These are phyloP conservation scores for Colletotrichum orbiculare DNA, from an alignment of 2,329 filamentous ascomycete species.

Conservation along the genomic window DNA sequence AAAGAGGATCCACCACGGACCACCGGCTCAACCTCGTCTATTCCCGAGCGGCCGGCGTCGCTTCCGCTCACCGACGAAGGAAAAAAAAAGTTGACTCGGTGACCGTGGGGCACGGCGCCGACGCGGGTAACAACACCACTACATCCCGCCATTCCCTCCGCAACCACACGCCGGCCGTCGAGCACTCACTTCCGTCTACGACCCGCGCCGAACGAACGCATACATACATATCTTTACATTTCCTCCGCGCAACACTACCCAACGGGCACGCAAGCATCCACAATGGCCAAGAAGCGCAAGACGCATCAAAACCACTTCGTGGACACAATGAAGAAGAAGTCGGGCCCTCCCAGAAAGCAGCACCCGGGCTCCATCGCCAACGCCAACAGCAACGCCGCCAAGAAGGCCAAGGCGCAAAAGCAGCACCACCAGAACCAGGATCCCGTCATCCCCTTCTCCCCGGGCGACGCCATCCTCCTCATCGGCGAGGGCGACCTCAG, in stretches of 20 bases:
- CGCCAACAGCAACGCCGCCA: slow-evolving; percentile 32
- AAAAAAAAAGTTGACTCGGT: slow-evolving; percentile 29
- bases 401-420: slow-evolving; percentile 36
- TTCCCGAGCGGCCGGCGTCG: slow-evolving; percentile 35
- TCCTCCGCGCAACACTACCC: neutral
- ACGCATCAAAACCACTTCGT: slow-evolving; percentile 34
- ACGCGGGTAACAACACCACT: slow-evolving; percentile 28
- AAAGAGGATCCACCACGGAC: slow-evolving; percentile 5
- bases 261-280: neutral
- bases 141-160: slow-evolving; percentile 13
- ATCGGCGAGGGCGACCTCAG: slow-evolving; percentile 86
- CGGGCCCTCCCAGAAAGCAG: slow-evolving; percentile 7
- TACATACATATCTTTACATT: neutral
- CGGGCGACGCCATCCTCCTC: slow-evolving; percentile 76
- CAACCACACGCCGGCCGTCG: neutral
- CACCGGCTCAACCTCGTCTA: slow-evolving; percentile 35
- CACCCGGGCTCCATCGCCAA: slow-evolving; percentile 24
- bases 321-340: slow-evolving; percentile 33
- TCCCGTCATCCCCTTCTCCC: slow-evolving; percentile 74
- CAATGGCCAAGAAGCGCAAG: slow-evolving; percentile 58
- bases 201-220: slow-evolving; percentile 9
- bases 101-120: slow-evolving; percentile 31
- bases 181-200: neutral
- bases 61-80: slow-evolving; percentile 24
- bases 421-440: slow-evolving; percentile 46